Base-by-base conservation (phyloP, 768 basidiomycete species). In the Auricularia cornea region DNA sequence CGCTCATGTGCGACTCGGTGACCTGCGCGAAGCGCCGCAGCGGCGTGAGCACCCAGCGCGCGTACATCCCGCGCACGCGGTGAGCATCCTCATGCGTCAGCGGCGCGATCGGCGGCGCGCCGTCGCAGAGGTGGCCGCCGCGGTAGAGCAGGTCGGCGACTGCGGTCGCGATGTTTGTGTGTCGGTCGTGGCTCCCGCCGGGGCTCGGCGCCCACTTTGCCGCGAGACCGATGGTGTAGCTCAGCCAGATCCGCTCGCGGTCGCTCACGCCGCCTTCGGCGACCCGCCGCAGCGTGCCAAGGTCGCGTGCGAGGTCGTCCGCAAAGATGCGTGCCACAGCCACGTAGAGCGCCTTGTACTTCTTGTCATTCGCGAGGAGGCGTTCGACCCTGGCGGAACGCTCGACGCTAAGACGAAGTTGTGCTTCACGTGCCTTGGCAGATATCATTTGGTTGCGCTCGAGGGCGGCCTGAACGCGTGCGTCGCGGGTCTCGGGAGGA, bases 131-230 rank as follows among this genome's bases (percentile, higher is more conserved):
- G 3, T 60, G 60, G 6, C 78, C 75, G 0, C 72, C 68, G 3
- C 75, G 71, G 65, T 80, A 79, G 16, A 90, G 75, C 59, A 86
- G 78, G 18, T 82, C 73, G 16, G 78, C 74, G 52, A 90, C 80
- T 40, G 87, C 87, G 0, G 88, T 85, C 3, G 84, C 72, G 66
- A 90, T 83, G 70, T 86, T 85, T 2, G 84, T 85, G 62, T 79
- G 75, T 11, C 81, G 79, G 67, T 90, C 89, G 62, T 89, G 88
- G 3, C 84, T 78, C 3, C 77, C 74, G 3, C 71, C 77, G 14
- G 84, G 83, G 2, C 83, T 81, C 0, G 89, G 88, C 0, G 87
- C 87, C 88, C 88, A 90, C 71, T 90, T 91, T 1, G 79, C 79
- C 1, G 81, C 86, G 18, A 88, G 79, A 6, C 82, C 81, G 23